A percentile compares a stretch with the other conserved stretches of the same genome.
Conservation (phyloP, 495 filamentous ascomycete species). For the Aspergillus nanangensis region DNA sequence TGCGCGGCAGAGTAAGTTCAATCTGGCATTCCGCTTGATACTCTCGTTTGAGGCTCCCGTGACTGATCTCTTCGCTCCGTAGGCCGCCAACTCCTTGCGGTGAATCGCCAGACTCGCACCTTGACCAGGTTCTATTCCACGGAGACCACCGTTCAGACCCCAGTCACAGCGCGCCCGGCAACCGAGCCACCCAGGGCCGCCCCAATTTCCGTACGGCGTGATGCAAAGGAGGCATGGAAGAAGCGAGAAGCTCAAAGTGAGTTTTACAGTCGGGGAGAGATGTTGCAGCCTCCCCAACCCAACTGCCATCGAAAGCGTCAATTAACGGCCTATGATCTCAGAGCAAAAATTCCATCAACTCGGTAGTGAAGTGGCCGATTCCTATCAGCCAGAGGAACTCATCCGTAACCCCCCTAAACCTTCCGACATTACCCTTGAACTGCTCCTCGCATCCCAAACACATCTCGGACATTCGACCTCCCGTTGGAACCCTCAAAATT, state of each 20-base stretch:
- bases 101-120: slow-evolving; percentile 33
- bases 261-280: slow-evolving; percentile 4
- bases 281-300: no score
- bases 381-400: slow-evolving; percentile 63
- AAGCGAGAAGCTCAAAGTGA: slow-evolving; percentile 18
- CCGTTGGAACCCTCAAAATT: slow-evolving; percentile 93
- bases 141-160: slow-evolving; percentile 24
- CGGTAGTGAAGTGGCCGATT: slow-evolving; percentile 21
- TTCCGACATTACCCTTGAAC: slow-evolving; percentile 80
- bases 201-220: slow-evolving; percentile 1
- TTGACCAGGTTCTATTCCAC: slow-evolving; percentile 35
- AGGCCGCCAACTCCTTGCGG: slow-evolving; percentile 42
- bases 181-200: slow-evolving; percentile 9
- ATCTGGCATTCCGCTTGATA: neutral
- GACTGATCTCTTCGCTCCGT: slow-evolving; percentile 7
- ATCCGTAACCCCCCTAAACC: slow-evolving; percentile 69
- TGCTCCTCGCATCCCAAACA: slow-evolving; percentile 83
- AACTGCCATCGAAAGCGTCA: no score
- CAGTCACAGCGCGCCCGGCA: slow-evolving; percentile 12
- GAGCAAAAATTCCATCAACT: slow-evolving; percentile 24
- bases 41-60: neutral
- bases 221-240: slow-evolving; percentile 5
- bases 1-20: slow-evolving; percentile 41
- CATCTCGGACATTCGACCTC: slow-evolving; percentile 92
- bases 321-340: no score